phyloP scores from a whole-genome alignment of 176 grass and related monocot species.

The Calamus simplicifolius region DNA sequence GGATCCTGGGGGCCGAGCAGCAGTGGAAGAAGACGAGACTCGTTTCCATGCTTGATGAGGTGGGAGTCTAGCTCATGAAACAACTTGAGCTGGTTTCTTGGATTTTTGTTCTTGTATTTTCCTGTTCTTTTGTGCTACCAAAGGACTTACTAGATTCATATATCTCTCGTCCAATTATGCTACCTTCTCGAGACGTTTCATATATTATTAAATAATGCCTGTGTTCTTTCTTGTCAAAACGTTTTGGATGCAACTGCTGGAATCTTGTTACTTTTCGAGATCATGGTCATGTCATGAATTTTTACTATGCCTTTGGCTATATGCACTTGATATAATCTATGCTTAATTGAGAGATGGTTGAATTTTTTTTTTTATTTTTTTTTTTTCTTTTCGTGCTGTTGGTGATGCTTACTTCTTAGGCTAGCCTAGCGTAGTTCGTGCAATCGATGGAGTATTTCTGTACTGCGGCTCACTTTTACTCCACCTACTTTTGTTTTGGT shows the following conservation, averaged over 20 bases:
- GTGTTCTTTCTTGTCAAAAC: conserved; percentile 19
- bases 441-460: too few species aligned
- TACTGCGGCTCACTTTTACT: too few species aligned
- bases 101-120: background rate
- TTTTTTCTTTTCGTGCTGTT: conserved; percentile 5
- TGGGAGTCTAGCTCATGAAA: conserved; percentile 14
- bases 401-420: too few species aligned
- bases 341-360: background rate
- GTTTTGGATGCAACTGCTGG: conserved; percentile 2
- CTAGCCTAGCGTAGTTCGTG: too few species aligned
- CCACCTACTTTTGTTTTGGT: too few species aligned
- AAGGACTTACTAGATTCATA: background rate
- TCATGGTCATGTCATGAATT: background rate
- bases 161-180: background rate
- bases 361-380: background rate
- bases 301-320: background rate
- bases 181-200: background rate
- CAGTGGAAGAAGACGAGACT: conserved; percentile 12
- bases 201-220: background rate
- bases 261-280: background rate
- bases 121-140: conserved; percentile 5
- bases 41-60: conserved; percentile 16
- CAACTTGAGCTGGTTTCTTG: background rate
- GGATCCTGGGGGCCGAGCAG: background rate
- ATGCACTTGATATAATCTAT: background rate